These are phyloP conservation scores for Triticum dicoccoides DNA, from an alignment of 176 grass and related monocot species.

Conservation along the genomic window DNA sequence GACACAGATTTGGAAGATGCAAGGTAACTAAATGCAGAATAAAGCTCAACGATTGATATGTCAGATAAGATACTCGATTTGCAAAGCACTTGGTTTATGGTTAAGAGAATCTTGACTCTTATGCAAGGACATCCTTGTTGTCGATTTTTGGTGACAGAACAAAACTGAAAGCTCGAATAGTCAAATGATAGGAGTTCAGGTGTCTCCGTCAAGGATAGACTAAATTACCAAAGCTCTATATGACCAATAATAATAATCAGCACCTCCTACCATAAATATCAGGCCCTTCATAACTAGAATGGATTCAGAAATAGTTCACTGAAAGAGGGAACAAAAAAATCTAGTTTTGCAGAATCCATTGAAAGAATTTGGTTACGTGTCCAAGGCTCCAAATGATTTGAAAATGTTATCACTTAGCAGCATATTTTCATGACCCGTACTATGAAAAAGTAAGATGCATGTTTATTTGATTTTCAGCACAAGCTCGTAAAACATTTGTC, in stretches of 20 bases:
- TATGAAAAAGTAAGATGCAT: not conserved
- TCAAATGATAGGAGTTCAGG: conserved; percentile 12
- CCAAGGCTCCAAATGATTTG: not conserved
- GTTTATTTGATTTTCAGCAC: not conserved
- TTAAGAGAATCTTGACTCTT: conserved; percentile 1
- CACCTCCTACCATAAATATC: conserved; percentile 21
- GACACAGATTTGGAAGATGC: not conserved
- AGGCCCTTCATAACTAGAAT: not conserved
- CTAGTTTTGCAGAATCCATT: not conserved
- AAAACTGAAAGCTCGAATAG: not conserved
- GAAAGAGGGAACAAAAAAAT: not conserved
- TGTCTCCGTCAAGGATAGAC: conserved; percentile 13
- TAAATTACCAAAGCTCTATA: not conserved
- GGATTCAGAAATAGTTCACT: not conserved
- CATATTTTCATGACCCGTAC: not conserved
- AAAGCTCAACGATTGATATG: conserved; percentile 5
- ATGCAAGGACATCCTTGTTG: not conserved
- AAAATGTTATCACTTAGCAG: not conserved
- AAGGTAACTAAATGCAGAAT: conserved; percentile 10
- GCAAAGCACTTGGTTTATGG: not conserved
- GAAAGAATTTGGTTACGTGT: not conserved
- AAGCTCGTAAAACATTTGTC: not conserved
- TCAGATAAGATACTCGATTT: not conserved
- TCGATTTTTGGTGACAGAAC: not conserved
- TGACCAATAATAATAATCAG: not conserved